Evolutionary conservation across 371 early-diverging fungal genomes (phyloP).

Genomic region (Chytridiales sp.): DNA sequence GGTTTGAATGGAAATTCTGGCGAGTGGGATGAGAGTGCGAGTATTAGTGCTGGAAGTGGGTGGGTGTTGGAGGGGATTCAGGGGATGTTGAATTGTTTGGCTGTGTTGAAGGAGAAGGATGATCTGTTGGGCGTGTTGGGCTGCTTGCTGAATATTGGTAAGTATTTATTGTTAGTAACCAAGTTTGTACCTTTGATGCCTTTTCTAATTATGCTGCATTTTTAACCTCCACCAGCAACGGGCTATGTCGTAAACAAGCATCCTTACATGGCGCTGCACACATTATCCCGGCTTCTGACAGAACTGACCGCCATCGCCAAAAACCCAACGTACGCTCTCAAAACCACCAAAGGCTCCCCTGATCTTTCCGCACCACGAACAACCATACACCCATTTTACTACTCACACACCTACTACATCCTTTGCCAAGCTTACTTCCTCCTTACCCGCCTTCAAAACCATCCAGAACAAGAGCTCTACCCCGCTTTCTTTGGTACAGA

Average conservation of each 20-base stretch:
- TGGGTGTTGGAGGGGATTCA: slow-evolving; percentile 38
- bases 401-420: slow-evolving; percentile 38
- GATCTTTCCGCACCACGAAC: too few species aligned
- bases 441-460: slow-evolving; percentile 26
- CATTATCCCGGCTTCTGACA: slow-evolving; percentile 21
- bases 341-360: not conserved
- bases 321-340: not conserved
- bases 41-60: slow-evolving; percentile 25
- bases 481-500: slow-evolving; percentile 19
- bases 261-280: slow-evolving; percentile 39
- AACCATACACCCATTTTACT: too few species aligned
- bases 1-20: slow-evolving; percentile 29
- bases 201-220: not conserved
- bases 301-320: slow-evolving; percentile 14
- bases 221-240: slow-evolving; percentile 23
- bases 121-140: slow-evolving; percentile 35
- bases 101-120: slow-evolving; percentile 21
- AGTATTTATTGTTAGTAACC: not conserved
- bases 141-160: slow-evolving; percentile 44
- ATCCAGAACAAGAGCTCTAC: slow-evolving; percentile 29
- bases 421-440: slow-evolving; percentile 39
- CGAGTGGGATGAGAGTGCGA: slow-evolving; percentile 26
- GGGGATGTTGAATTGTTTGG: slow-evolving; percentile 32
- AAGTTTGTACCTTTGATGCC: not conserved
- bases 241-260: slow-evolving; percentile 37